Base-by-base conservation (phyloP, 1,284 basidiomycete genomes). In the Puccinia brachypodii region DNA sequence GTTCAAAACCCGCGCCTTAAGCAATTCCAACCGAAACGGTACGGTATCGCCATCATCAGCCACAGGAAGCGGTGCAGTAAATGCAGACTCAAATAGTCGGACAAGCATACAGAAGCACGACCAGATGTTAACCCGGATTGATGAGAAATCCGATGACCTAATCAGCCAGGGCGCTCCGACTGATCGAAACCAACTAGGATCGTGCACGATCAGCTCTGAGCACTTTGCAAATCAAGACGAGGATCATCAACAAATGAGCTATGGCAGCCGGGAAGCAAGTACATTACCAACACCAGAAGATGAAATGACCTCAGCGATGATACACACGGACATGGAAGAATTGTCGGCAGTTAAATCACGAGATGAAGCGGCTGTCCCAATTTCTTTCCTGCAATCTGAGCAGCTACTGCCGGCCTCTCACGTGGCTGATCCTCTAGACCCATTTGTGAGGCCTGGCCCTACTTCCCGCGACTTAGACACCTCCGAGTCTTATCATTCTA, bases 121-220 rank as follows among this genome's bases (percentile, higher is more conserved):
- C 11, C 38, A 68, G 2, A 25, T 28, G 8, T 25, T 38, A n/a
- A 40, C 11, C 33, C 36, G 31, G 31, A 64, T 64, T 40, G 44
- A 71, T 71, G 68, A 42, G 13, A 71, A 19, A 47, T 71, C 25
- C 28, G 68, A 71, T 47, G 68, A 64, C 31, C 19, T 38, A 7
- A 33, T 22, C 62, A 64, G 62, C 62, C 40, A 38, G 62, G 36
- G 38, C n/a, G n/a, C 62, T 64, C 36, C 36, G 13, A 40, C 36
- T 19, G 36, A 64, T 22, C 62, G 36, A n/a, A 40, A 38, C 19
- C 22, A 22, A 22, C 22, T 40, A 6, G 62, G 36, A 22, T 16
- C 19, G 16, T 38, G 31, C 40, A 22, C 36, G 60, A 36, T 33
- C 28, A 33, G 36, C 36, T 16, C 60, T 36, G 60, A 36, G 2